Percentiles rank a stretch among this genome's conserved stretches.
phyloP scores from a whole-genome alignment of 2,329 filamentous ascomycete genomes.

The Alternaria viburni region DNA sequence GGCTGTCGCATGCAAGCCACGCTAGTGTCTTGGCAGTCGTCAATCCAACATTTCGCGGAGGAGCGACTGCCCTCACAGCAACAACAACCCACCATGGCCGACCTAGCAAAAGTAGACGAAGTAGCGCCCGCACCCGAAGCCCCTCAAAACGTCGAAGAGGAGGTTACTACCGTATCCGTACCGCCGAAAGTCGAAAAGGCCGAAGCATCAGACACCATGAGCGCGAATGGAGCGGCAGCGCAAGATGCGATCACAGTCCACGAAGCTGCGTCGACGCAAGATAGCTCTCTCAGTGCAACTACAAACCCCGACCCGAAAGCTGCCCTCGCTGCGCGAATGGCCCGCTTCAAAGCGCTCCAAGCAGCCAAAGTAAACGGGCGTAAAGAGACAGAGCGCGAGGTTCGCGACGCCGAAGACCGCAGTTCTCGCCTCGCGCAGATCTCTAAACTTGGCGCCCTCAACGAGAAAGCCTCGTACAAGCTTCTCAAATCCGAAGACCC shows the following conservation, averaged over 20 bases:
- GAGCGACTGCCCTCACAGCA: background rate
- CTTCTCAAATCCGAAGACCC: constrained; percentile 90
- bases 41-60: constrained; percentile 17
- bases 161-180: background rate
- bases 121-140: background rate
- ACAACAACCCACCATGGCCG: constrained; percentile 27
- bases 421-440: constrained; percentile 61
- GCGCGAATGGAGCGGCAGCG: constrained; percentile 6
- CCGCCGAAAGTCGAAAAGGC: constrained; percentile 1
- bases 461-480: constrained; percentile 88
- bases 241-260: constrained; percentile 5
- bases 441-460: constrained; percentile 79
- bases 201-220: constrained; percentile 6
- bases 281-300: constrained; percentile 6
- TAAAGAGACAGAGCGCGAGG: constrained; percentile 66
- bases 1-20: background rate
- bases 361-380: constrained; percentile 64
- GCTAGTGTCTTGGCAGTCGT: constrained; percentile 26
- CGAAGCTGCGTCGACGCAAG: constrained; percentile 4
- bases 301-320: constrained; percentile 32
- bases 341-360: constrained; percentile 86
- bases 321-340: constrained; percentile 53
- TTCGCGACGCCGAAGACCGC: constrained; percentile 46
- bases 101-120: constrained; percentile 20
- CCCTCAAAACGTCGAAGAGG: background rate